Evolutionary conservation across 257 asterid species (phyloP).

Genomic region (Jacaranda mimosifolia): DNA sequence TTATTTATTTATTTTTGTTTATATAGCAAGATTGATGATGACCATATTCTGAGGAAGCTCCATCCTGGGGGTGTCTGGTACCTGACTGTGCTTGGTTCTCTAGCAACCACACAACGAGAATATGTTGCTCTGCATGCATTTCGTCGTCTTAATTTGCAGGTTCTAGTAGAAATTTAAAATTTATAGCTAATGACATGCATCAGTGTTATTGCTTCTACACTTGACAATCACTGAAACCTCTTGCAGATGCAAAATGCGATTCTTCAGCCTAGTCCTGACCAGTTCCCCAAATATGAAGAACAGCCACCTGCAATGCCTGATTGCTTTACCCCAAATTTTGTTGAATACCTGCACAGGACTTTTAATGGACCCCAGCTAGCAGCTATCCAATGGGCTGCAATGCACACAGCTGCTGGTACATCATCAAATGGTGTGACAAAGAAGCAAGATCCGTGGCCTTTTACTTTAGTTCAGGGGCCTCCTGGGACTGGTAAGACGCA

Average conservation of each 20-base stretch:
- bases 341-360: conserved; percentile 75
- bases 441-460: conserved; percentile 99
- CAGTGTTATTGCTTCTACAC: conserved; percentile 20
- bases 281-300: conserved; percentile 95
- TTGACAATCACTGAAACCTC: conserved; percentile 19
- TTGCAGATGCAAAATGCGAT: conserved; percentile 98
- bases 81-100: conserved; percentile 87
- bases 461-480: conserved; percentile 98
- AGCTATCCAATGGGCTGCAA: conserved; percentile 99
- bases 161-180: conserved; percentile 36
- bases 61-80: conserved; percentile 90
- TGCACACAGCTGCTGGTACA: conserved; percentile 97
- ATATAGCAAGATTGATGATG: conserved; percentile 75
- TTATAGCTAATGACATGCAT: conserved; percentile 1
- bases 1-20: conserved; percentile 17
- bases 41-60: conserved; percentile 88
- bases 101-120: conserved; percentile 96
- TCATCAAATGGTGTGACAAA: conserved; percentile 76
- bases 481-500: conserved; percentile 99
- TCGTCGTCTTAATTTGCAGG: conserved; percentile 95
- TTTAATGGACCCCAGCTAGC: conserved; percentile 91
- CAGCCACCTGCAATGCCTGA: conserved; percentile 98
- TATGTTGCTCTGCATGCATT: conserved; percentile 94
- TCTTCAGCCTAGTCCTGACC: conserved; percentile 97
- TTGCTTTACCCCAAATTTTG: conserved; percentile 93